Evolutionary conservation across 495 filamentous ascomycete species (phyloP).

Genomic region (Penicillium lagena): DNA sequence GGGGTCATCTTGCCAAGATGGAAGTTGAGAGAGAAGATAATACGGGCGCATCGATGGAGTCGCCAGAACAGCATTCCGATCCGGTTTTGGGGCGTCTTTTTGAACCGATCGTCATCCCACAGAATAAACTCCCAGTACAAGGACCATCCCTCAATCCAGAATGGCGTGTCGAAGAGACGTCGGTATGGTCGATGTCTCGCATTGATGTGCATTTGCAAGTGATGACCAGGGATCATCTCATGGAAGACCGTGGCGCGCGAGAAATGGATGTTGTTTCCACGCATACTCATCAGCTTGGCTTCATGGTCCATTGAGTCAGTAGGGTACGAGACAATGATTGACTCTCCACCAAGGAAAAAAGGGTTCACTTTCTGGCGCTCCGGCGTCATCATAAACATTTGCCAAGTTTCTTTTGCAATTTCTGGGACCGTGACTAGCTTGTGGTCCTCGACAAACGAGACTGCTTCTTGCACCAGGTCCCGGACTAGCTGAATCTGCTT

Average conservation of each 20-base stretch:
- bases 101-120: conserved; percentile 33
- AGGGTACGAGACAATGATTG: conserved; percentile 46
- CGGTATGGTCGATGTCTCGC: conserved; percentile 38
- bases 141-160: conserved; percentile 50
- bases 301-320: conserved; percentile 40
- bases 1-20: conserved; percentile 40
- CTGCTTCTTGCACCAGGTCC: conserved; percentile 14
- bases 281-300: conserved; percentile 46
- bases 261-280: conserved; percentile 47
- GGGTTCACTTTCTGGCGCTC: conserved; percentile 41
- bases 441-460: conserved; percentile 23
- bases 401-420: conserved; percentile 40
- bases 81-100: conserved; percentile 34
- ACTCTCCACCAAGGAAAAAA: conserved; percentile 45
- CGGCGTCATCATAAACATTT: conserved; percentile 48
- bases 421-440: conserved; percentile 44
- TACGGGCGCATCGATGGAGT: conserved; percentile 48
- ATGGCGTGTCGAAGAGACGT: conserved; percentile 41
- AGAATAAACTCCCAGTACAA: conserved; percentile 46
- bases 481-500: conserved; percentile 41
- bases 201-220: conserved; percentile 39
- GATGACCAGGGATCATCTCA: conserved; percentile 50
- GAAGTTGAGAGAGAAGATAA: conserved; percentile 45
- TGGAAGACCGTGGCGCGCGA: conserved; percentile 46
- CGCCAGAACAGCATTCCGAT: conserved; percentile 45